Base-by-base conservation (phyloP, 2,329 filamentous ascomycete species). In the Colletotrichum nymphaeae region DNA sequence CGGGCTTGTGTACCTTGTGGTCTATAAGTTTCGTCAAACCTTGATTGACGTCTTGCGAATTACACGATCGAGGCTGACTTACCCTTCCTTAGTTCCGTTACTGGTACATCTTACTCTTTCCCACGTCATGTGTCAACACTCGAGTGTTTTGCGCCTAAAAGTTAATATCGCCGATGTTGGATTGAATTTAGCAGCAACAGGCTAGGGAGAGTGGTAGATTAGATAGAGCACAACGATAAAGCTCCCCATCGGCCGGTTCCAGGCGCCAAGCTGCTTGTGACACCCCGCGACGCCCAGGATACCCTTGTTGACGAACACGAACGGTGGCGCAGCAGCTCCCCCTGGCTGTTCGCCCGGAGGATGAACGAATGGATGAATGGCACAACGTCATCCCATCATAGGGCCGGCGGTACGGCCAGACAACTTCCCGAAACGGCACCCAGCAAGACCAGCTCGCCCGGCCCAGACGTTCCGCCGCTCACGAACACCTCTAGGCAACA, bases 291-390 rank as follows among this genome's bases (percentile, higher is more conserved):
- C 35, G 63, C 52, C 63, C 63, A 26, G 52, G 32, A n/a, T 32
- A 22, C 24, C 46, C 58, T 60, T 16, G 57, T 49, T 26, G 57
- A 69, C 32, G 35, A 69, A 46, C 16, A 53, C 30, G 7, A 16
- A 30, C 11, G 24, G 68, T 66, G 69, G 69, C 69, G 69, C 65
- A 72, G 69, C 53, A 72, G 69, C 69, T 72, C n/a, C 30, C 65
- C 65, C 69, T 68, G 28, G 46, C 32, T 63, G 22, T 46, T 55
- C 14, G 11, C 16, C 5, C 12, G 46, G 8, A 37, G n/a, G 46
- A 35, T 57, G 35, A 22, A 56, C 55, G 67, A 73, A 73, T 73
- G 35, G 26, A 56, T 46, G 70, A 73, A 73, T 73, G 16, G n/a
- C 60, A 24, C 60, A 66, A 65, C 70, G 67, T 70, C 70, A 66